phyloP scores from a whole-genome alignment of 164 flowering plant genomes.

The Warburgia ugandensis region DNA sequence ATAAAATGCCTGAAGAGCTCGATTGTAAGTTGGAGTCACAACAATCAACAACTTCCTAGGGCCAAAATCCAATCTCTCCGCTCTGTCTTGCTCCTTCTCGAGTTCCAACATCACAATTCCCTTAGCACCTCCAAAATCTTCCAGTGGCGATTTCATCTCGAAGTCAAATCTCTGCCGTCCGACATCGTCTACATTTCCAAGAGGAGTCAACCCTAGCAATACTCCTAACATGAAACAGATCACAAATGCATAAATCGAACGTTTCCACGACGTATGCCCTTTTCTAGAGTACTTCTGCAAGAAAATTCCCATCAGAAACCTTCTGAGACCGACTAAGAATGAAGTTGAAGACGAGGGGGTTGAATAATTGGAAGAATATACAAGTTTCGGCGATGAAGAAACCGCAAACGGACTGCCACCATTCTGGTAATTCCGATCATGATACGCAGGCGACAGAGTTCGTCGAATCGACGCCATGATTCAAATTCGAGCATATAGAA shows the following conservation, averaged over 20 bases:
- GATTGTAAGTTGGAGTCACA: slow-evolving; percentile 79
- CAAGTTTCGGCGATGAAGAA: not conserved
- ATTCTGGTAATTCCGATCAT: not conserved
- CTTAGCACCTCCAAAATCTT: slow-evolving; percentile 16
- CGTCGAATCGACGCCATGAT: slow-evolving; percentile 6
- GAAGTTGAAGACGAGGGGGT: too few relatives aligned
- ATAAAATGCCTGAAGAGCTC: slow-evolving; percentile 71
- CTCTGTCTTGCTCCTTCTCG: not conserved
- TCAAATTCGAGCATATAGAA: too few relatives aligned
- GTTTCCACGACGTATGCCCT: not conserved
- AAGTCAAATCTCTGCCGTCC: not conserved
- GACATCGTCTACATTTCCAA: slow-evolving; percentile 14
- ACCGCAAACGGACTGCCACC: not conserved
- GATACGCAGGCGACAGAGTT: not conserved
- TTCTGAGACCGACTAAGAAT: too few relatives aligned
- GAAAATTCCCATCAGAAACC: too few relatives aligned
- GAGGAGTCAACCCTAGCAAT: slow-evolving; percentile 60
- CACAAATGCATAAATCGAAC: not conserved
- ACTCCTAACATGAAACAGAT: slow-evolving; percentile 56
- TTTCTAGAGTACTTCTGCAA: not conserved
- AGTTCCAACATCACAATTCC: slow-evolving; percentile 11
- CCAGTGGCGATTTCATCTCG: slow-evolving; percentile 1
- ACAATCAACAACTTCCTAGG: slow-evolving; percentile 62
- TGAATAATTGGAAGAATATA: not conserved
- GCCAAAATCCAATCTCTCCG: slow-evolving; percentile 16